Evolutionary conservation across 805 yeast genomes (phyloP).

Genomic region (Cyberlindnera amylophila): DNA sequence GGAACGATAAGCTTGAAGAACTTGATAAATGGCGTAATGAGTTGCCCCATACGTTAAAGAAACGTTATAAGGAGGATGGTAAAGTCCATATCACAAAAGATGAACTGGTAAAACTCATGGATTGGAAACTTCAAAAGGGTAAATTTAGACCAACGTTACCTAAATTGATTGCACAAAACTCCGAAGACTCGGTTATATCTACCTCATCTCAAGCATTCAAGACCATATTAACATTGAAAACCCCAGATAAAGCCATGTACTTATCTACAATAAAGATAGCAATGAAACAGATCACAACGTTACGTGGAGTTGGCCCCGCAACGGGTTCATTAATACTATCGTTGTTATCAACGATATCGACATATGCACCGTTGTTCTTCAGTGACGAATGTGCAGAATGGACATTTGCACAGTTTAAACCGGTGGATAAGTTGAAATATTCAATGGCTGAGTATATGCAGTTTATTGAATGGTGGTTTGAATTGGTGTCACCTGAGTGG

Average conservation of each 20-base stretch:
- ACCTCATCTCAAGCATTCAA: constrained; percentile 15
- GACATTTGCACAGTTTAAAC: constrained; percentile 10
- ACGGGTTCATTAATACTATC: constrained; percentile 26
- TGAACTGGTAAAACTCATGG: constrained; percentile 24
- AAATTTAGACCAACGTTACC: constrained; percentile 26
- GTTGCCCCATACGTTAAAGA: constrained; percentile 8
- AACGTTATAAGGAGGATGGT: constrained; percentile 4
- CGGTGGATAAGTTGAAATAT: constrained; percentile 20
- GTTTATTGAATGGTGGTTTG: constrained; percentile 15
- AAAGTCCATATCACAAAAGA: constrained; percentile 12
- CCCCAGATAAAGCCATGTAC: constrained; percentile 10
- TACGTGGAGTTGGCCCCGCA: constrained; percentile 29
- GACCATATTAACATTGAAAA: constrained; percentile 2
- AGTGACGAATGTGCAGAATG: constrained; percentile 25
- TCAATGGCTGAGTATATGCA: constrained; percentile 20
- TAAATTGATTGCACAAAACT: constrained; percentile 22
- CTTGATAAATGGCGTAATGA: constrained; percentile 24
- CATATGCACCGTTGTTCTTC: constrained; percentile 26
- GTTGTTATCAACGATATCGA: constrained; percentile 12
- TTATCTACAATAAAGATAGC: constrained; percentile 11
- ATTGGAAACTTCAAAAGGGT: constrained; percentile 28
- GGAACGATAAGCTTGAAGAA: constrained; percentile 6
- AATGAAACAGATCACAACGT: constrained; percentile 5
- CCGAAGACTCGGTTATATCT: constrained; percentile 9
- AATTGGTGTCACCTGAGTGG: constrained; percentile 10